Base-by-base conservation (phyloP, 140 eudicot species). In the Erigeron philadelphicus region DNA sequence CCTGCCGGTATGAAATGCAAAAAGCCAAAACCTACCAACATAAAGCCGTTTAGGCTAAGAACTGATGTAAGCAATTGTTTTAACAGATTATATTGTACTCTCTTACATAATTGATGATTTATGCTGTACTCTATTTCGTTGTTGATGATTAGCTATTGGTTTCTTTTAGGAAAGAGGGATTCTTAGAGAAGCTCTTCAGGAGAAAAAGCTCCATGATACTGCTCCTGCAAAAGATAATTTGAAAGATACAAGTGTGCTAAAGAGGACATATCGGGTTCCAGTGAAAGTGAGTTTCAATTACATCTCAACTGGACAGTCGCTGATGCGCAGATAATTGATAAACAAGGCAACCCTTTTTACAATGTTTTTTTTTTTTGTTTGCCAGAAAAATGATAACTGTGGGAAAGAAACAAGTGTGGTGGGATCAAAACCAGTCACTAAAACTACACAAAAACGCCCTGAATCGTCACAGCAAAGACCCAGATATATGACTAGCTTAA, bases 101-200 rank as follows among this genome's bases (percentile, higher is more conserved):
- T 25, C 41, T 42, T 43, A 0, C 11, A 19, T 62, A 79, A 72
- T 21, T 62, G 1, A 78, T 8, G 23, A 38, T 9, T 64, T 17
- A 35, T 7, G 10, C 47, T 8, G 16, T 16, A 52, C 56, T 52
- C 58, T 52, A 52, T 19, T 52, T 52, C 23, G 50, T 5, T 18
- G 18, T 5, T 17, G 12, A 25, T 61, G 31, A 66, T 73, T n/a
- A 73, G 21, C 9, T 70, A 72, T 21, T 53, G 49, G 57, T 60
- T 59, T 79, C 40, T 65, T 72, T 76, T 67, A 80, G 84, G 84
- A 80, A 80, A 75, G 84, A 75, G 84, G 90, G 40, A 82, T 89
- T 68, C 94, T 86, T n/a, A 86, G 81, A 55, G 96, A 89, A 81
- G 96, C 96, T 40, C 82, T 7, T 60, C 46, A 58, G 6, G 84